Evolutionary conservation across 257 asterid genomes (phyloP), one percentile per base, ranked within the genome.

Genomic region (Gardenia jasminoides): DNA sequence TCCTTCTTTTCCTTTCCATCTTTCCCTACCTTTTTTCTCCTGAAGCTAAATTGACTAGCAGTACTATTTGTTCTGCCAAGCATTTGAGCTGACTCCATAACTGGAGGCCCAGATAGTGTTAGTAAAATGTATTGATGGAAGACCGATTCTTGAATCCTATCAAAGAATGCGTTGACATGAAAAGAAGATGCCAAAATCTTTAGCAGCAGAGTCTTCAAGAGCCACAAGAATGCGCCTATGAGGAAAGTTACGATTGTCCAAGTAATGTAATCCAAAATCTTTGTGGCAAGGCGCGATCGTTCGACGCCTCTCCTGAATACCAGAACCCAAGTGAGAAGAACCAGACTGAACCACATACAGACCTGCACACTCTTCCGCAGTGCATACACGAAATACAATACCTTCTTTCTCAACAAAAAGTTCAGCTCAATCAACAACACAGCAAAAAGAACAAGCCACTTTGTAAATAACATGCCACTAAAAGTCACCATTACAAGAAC

Each of bases 181-280:
- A 94, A 94, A 10, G 94, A 86, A 13, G 96, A 87, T 9, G 99
- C 97, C 85, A 94, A 82, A 47, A 92, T 89, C 88, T 94, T 94
- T 20, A 94, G 84, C 74, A 91, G 79, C 86, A 91, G 74, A 20
- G 93, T 94, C 83, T 94, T 94, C 77, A 92, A 15, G 16, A 94
- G 86, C 98, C 98, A 92, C 84, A 94, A 31, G 76, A 86, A 85
- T n/a, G 97, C 41, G 3, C 94, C 97, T 4, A 94, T 84, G 7
- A 94, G 87, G 76, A 91, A 79, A 3, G 97, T 74, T 56, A 82
- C 87, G 30, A 89, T 88, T n/a, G 97, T 92, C 96, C 96, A 86
- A 1, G 94, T 88, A 28, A 91, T 87, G 85, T 88, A 81, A 83
- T 90, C 87, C 79, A 91, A 84, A 62, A 91, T 79, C 58, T 76